Conservation (phyloP, 352 stramenopile species). For the Phytophthora meadii region DNA sequence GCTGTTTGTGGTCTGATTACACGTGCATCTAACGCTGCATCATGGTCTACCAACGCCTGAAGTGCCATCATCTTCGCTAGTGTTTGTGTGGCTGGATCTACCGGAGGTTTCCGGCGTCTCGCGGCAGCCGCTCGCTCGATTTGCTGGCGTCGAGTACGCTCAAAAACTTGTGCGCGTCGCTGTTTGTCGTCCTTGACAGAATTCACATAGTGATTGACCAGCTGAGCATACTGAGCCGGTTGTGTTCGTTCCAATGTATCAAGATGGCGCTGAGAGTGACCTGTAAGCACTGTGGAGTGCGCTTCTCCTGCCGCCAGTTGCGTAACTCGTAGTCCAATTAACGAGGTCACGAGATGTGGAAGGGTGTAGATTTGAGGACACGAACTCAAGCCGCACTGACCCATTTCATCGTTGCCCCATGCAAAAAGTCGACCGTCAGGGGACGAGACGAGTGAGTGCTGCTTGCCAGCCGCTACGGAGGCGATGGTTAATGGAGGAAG, state of each 20-base stretch:
- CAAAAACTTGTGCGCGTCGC: constrained; percentile 44
- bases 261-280: constrained; percentile 43
- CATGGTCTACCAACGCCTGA: constrained; percentile 37
- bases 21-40: constrained; percentile 17
- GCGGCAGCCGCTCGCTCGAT: constrained; percentile 34
- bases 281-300: constrained; percentile 64
- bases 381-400: constrained; percentile 71
- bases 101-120: constrained; percentile 44
- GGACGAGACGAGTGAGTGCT: constrained; percentile 58
- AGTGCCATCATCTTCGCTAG: constrained; percentile 34
- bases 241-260: constrained; percentile 57
- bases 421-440: constrained; percentile 67
- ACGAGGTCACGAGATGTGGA: constrained; percentile 68
- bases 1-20: constrained; percentile 25
- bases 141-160: constrained; percentile 32
- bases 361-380: constrained; percentile 81
- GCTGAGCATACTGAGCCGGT: constrained; percentile 47
- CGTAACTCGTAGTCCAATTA: constrained; percentile 60
- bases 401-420: constrained; percentile 78
- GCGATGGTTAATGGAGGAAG: constrained; percentile 38
- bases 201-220: constrained; percentile 49
- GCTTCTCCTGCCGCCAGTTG: constrained; percentile 57
- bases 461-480: constrained; percentile 53
- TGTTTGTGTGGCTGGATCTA: constrained; percentile 36
- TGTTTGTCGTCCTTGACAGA: constrained; percentile 48